phyloP scores from a whole-genome alignment of 2,329 filamentous ascomycete species.

The Sporothrix dimorphospora region DNA sequence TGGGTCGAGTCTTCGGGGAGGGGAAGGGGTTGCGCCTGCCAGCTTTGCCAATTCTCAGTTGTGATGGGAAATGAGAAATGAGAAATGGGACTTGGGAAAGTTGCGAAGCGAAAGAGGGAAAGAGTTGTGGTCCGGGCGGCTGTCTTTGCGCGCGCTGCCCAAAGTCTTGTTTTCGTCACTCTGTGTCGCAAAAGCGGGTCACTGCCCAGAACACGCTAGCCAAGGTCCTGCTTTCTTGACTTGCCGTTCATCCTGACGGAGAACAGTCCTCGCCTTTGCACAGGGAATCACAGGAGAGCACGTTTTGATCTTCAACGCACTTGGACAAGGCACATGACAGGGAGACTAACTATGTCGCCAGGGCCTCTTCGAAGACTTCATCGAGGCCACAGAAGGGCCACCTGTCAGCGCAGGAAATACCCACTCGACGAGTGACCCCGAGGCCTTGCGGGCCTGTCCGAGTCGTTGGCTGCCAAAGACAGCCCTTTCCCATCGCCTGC shows the following conservation, averaged over 20 bases:
- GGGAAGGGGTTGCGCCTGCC: conserved; percentile 3
- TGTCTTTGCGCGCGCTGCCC: not conserved
- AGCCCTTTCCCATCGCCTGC: not conserved
- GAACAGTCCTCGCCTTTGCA: too few species aligned
- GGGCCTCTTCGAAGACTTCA: too few species aligned
- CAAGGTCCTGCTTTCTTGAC: not conserved
- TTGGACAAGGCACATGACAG: too few species aligned
- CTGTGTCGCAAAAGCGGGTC: conserved; percentile 8
- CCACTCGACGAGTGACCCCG: not conserved
- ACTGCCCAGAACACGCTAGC: not conserved
- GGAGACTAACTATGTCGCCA: too few species aligned
- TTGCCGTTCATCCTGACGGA: too few species aligned
- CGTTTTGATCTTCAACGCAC: too few species aligned
- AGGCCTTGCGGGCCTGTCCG: not conserved
- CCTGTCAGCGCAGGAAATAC: not conserved
- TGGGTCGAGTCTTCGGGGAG: not conserved
- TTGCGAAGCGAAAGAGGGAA: not conserved
- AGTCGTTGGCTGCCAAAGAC: not conserved
- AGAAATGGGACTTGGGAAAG: not conserved
- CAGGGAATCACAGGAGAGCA: too few species aligned
- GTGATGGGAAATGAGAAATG: not conserved
- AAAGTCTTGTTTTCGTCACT: conserved; percentile 17
- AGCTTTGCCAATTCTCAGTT: not conserved
- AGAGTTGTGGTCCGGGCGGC: conserved; percentile 11
- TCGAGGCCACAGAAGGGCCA: too few species aligned